Percentiles rank a stretch among this genome's conserved stretches.
Evolutionary conservation across 768 basidiomycete genomes (phyloP).

Genomic region (Saitozyma sp.): DNA sequence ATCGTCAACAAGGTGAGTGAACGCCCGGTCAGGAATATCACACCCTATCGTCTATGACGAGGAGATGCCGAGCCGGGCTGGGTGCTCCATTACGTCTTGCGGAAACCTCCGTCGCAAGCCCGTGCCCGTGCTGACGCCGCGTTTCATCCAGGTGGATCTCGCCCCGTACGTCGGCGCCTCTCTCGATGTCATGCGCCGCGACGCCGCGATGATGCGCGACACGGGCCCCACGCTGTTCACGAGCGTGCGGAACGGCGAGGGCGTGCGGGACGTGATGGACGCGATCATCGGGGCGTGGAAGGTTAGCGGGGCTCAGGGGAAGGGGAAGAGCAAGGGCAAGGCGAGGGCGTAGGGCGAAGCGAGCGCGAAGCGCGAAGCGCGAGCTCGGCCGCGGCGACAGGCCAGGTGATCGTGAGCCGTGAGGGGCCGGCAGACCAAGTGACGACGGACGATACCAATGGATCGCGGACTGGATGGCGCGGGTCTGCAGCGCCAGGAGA

Average conservation of each 20-base stretch:
- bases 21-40: not conserved
- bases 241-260: constrained; percentile 73
- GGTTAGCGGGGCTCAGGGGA: not conserved
- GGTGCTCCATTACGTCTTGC: too few species aligned
- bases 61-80: too few species aligned
- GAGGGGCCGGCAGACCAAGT: not conserved
- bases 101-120: too few species aligned
- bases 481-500: too few species aligned
- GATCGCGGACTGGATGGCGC: not conserved
- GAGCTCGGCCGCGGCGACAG: too few species aligned
- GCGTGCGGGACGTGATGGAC: constrained; percentile 76
- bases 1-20: constrained; percentile 84
- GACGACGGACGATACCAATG: not conserved
- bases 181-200: constrained; percentile 88
- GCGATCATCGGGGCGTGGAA: constrained; percentile 69
- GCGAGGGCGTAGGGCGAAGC: not conserved
- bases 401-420: not conserved
- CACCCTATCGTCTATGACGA: not conserved
- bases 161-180: constrained; percentile 91
- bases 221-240: constrained; percentile 90
- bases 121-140: constrained; percentile 2
- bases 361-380: too few species aligned
- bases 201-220: constrained; percentile 90
- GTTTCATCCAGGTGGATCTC: constrained; percentile 71
- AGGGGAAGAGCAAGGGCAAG: not conserved